A percentile compares a stretch with the other conserved stretches of the same genome.
phyloP scores from a whole-genome alignment of 805 yeast species.

The Candida qinlingensis region DNA sequence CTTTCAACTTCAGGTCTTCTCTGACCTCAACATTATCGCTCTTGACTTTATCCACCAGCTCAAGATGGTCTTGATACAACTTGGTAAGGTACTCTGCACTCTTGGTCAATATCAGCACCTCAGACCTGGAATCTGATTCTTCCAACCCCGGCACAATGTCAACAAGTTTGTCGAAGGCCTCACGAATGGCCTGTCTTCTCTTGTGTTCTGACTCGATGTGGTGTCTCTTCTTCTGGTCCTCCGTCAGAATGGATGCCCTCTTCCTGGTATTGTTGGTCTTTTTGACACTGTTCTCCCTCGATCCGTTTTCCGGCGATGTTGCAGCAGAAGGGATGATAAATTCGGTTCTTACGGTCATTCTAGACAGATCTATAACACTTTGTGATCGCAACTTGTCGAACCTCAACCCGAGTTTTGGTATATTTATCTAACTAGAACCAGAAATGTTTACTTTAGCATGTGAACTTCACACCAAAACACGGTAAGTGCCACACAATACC shows the following conservation, averaged over 20 bases:
- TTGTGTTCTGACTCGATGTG: slow-evolving; percentile 85
- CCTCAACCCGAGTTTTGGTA: background rate
- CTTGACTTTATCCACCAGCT: slow-evolving; percentile 37
- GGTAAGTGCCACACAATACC: background rate
- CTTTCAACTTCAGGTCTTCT: slow-evolving; percentile 1
- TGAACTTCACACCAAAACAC: background rate
- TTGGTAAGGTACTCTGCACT: slow-evolving; percentile 49
- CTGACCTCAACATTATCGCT: slow-evolving; percentile 25
- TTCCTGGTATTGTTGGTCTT: slow-evolving; percentile 10
- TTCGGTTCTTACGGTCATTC: background rate
- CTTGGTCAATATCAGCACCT: slow-evolving; percentile 66
- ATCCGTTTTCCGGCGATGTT: background rate
- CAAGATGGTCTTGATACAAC: slow-evolving; percentile 44
- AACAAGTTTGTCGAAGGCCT: slow-evolving; percentile 74
- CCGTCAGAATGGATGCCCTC: slow-evolving; percentile 22
- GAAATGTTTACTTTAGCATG: background rate
- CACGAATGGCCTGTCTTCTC: slow-evolving; percentile 78
- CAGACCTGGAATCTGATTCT: slow-evolving; percentile 73
- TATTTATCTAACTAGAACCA: background rate
- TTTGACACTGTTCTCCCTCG: background rate
- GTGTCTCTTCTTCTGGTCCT: slow-evolving; percentile 48
- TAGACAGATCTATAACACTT: background rate
- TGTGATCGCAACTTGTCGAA: too few relatives aligned
- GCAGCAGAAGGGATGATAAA: background rate
- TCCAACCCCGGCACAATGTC: slow-evolving; percentile 68